Percentiles rank a stretch among this genome's conserved stretches.
Conservation (phyloP, 257 asterid species). For the Schizonepeta tenuifolia region DNA sequence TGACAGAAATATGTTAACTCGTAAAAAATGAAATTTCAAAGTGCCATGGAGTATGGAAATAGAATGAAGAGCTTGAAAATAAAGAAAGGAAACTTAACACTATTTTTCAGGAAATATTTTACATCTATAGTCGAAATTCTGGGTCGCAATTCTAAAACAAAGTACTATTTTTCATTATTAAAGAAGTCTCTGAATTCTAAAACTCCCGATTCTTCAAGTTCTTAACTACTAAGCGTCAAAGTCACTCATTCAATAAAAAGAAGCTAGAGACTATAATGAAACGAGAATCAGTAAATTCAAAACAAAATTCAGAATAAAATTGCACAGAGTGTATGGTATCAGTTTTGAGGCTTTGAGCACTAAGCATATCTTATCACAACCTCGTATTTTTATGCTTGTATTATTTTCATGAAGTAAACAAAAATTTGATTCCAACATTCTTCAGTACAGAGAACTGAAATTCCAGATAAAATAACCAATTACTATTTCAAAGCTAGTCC, state of each 20-base stretch:
- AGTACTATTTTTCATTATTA: neutral
- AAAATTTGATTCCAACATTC: neutral
- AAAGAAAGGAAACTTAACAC: neutral
- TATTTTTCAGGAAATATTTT: neutral
- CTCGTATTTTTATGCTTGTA: slow-evolving; percentile 10
- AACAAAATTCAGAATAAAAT: neutral
- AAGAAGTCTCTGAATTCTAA: neutral
- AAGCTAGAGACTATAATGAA: neutral
- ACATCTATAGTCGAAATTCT: neutral
- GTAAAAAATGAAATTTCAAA: neutral
- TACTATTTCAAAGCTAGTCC: neutral
- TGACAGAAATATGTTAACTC: neutral
- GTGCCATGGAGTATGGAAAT: neutral
- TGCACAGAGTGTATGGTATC: neutral
- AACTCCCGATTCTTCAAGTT: neutral
- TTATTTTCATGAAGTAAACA: neutral
- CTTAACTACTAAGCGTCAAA: neutral
- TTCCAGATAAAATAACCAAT: neutral
- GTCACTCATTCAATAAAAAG: slow-evolving; percentile 7
- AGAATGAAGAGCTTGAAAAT: neutral
- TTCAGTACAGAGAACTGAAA: neutral
- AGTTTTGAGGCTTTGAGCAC: slow-evolving; percentile 1
- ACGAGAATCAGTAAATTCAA: neutral
- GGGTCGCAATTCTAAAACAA: neutral
- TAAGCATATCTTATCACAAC: slow-evolving; percentile 4